These are phyloP conservation scores for Neurospora tetraspora DNA, from an alignment of 495 filamentous ascomycete genomes.

Conservation along the genomic window DNA sequence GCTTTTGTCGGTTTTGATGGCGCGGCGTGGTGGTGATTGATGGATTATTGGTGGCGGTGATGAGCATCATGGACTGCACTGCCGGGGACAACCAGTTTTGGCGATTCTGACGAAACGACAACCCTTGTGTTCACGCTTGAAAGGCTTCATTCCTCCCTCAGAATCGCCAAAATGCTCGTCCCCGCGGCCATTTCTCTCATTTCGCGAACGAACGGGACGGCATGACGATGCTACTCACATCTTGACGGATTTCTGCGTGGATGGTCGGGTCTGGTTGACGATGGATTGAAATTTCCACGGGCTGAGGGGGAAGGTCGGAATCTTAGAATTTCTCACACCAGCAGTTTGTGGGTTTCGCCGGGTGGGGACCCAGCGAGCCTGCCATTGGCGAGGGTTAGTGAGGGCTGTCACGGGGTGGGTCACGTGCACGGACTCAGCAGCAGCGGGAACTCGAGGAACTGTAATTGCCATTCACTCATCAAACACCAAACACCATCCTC, in stretches of 20 bases:
- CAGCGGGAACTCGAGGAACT: not conserved
- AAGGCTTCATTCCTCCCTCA: not conserved
- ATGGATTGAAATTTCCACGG: conserved; percentile 25
- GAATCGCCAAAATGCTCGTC: not conserved
- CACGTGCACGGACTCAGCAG: conserved; percentile 6
- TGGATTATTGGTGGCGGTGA: not conserved
- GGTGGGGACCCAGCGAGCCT: conserved; percentile 13
- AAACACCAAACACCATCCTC: too few relatives aligned
- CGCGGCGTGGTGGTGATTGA: conserved; percentile 4
- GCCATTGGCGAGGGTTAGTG: conserved; percentile 25
- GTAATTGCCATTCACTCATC: not conserved
- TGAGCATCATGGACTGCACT: conserved; percentile 2
- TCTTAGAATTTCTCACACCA: conserved; percentile 27
- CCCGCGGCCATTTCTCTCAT: not conserved
- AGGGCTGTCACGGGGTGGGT: conserved; percentile 13
- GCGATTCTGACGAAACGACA: not conserved
- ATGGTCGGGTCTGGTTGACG: conserved; percentile 35
- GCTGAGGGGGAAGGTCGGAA: conserved; percentile 28
- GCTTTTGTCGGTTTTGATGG: not conserved
- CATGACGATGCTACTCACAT: conserved; percentile 37
- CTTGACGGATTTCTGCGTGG: conserved; percentile 38
- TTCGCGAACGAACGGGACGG: not conserved
- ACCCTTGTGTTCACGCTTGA: conserved; percentile 2
- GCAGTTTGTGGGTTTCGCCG: conserved; percentile 29
- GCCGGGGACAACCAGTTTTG: not conserved